Conservation (phyloP, 805 yeast species). For the Jamesozyma piceae region DNA sequence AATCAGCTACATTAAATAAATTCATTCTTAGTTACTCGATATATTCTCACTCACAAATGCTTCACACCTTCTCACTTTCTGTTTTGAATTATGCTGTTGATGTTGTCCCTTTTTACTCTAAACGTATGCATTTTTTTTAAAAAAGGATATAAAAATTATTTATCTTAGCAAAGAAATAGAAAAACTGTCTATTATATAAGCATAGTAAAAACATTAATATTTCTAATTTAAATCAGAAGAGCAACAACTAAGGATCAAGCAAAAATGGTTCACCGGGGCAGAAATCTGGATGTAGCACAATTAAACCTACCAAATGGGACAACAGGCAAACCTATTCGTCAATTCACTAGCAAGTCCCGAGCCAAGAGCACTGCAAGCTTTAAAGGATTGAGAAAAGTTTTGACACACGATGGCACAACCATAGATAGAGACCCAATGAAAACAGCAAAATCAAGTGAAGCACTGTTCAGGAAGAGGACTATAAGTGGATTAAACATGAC, state of each 20-base stretch:
- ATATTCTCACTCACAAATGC: no score
- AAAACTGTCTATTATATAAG: background rate
- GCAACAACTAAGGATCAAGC: background rate
- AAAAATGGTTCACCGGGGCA: constrained; percentile 2
- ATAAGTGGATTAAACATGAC: constrained; percentile 29
- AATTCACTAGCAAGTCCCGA: constrained; percentile 26
- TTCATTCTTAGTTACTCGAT: constrained; percentile 33
- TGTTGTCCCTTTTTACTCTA: background rate
- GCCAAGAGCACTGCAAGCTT: constrained; percentile 28
- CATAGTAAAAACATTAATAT: background rate
- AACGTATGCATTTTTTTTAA: background rate
- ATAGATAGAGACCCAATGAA: constrained; percentile 10
- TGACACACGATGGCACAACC: constrained; percentile 20
- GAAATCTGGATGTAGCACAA: constrained; percentile 1
- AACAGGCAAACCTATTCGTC: constrained; percentile 13
- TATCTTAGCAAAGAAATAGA: background rate
- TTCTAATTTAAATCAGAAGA: background rate
- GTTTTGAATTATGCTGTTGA: background rate
- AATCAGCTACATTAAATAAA: constrained; percentile 38
- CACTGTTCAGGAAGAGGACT: constrained; percentile 21
- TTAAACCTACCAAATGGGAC: background rate
- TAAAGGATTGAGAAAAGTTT: constrained; percentile 23
- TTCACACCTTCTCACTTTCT: no score
- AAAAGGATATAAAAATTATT: background rate
- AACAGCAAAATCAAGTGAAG: constrained; percentile 21